Evolutionary conservation across 2,329 filamentous ascomycete genomes (phyloP).

Genomic region (Calonectria ilicicola): DNA sequence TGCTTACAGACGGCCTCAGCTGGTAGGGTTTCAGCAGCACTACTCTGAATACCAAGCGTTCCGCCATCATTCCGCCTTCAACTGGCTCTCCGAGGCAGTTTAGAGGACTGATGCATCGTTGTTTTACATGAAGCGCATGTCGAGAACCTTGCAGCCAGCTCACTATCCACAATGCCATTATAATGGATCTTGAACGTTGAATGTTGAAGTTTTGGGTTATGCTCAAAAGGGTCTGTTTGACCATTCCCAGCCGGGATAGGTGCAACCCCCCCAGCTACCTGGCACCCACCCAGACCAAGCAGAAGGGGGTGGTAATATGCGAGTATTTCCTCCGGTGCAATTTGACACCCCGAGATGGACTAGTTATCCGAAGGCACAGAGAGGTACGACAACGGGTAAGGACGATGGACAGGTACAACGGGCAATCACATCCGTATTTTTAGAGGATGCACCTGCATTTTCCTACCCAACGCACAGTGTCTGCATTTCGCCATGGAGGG

Average conservation of each 20-base stretch:
- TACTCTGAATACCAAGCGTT: background rate
- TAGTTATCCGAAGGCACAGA: background rate
- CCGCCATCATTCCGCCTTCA: background rate
- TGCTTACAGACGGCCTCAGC: background rate
- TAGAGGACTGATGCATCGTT: background rate
- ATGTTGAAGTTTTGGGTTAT: background rate
- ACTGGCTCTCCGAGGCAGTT: background rate
- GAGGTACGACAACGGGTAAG: background rate
- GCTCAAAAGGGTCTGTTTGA: background rate
- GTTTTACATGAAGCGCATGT: background rate
- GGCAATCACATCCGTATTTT: background rate
- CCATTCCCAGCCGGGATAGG: background rate
- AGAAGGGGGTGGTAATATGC: constrained; percentile 2
- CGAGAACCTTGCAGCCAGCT: background rate
- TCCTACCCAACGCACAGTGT: background rate
- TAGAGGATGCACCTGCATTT: background rate
- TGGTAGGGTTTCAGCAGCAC: background rate
- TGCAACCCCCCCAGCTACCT: background rate
- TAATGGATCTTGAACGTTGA: constrained; percentile 2
- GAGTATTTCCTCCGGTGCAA: background rate
- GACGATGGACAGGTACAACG: background rate
- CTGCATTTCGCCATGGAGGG: background rate
- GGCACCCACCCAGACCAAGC: background rate
- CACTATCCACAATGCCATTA: background rate
- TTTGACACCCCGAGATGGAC: background rate